Evolutionary conservation across 345 rosid species (phyloP).

Genomic region (Eucalyptus pauciflora): DNA sequence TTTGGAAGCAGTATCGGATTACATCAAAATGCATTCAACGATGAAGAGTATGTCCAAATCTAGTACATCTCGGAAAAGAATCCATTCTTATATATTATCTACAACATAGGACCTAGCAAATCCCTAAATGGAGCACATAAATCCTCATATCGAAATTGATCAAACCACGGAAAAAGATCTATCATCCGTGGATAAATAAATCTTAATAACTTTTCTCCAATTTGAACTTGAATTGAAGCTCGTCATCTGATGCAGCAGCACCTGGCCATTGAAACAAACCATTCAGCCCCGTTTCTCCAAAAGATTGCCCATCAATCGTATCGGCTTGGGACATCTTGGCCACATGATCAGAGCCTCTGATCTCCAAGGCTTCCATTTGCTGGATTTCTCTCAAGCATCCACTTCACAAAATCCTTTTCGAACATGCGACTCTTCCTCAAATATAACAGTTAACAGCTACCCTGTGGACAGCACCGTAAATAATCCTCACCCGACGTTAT

Average conservation of each 20-base stretch:
- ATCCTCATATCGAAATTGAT: too few relatives aligned
- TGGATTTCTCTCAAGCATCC: too few relatives aligned
- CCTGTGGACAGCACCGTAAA: not conserved
- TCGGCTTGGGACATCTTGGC: conserved; percentile 23
- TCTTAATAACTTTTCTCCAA: not conserved
- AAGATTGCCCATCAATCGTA: too few relatives aligned
- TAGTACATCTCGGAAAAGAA: not conserved
- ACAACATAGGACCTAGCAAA: not conserved
- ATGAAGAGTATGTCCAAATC: too few relatives aligned
- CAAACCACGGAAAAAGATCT: not conserved
- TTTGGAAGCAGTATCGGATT: too few relatives aligned
- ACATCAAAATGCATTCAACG: too few relatives aligned
- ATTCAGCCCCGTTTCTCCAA: not conserved
- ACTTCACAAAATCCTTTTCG: not conserved
- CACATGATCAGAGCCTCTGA: conserved; percentile 22
- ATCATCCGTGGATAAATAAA: too few relatives aligned
- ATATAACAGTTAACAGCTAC: conserved; percentile 5
- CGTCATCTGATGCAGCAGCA: not conserved
- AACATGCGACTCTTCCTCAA: conserved; percentile 12
- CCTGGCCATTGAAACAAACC: not conserved
- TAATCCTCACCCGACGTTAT: conserved; percentile 14
- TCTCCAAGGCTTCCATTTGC: conserved; percentile 1
- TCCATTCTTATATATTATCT: not conserved
- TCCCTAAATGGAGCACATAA: not conserved
- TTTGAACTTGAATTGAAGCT: not conserved